Evolutionary conservation across 108 stramenopile genomes (phyloP), one percentile per base, ranked within the genome.

Genomic region (Nannochloropsis oceanica): DNA sequence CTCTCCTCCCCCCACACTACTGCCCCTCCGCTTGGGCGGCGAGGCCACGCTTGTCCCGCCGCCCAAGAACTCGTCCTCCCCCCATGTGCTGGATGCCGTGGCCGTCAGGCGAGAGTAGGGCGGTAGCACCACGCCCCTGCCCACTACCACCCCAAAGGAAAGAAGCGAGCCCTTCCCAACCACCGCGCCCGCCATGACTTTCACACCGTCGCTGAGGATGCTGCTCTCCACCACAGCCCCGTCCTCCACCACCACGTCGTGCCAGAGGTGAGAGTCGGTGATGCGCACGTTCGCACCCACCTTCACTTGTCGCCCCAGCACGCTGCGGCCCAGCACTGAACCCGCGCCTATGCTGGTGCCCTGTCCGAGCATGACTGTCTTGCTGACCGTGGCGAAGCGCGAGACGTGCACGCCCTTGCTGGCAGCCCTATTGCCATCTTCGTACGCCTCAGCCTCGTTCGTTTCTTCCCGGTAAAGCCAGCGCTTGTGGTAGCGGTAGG

Each of bases 141-240:
- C 96, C 87, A 98, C 92, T 14, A 96, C 87, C 82, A 95, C 95
- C 79, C 94, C 95, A 80, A 85, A 81, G 59, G 95, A 95, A 86
- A 98, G 92, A 22, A 97, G 91, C 89, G 96, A 96, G 50, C 97
- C 97, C 81, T 89, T 89, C 44, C 90, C 86, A 9, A 98, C 84
- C 8, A 89, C 84, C 2, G 96, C 96, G 44, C 94, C 93, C n/a
- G 86, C 90, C 44, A 86, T 86, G 25, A 97, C 85, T 0, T 93
- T 81, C 42, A 89, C 89, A 80, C 93, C 93, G 50, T 93, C 89
- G 42, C 95, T 94, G 44, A 97, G 80, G 73, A 98, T 91, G 80
- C 94, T 91, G 20, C 92, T 84, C 44, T 85, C 86, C 20, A 97
- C 84, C 73, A 80, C 87, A 22, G 94, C 96, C 43, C 93, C 93